Evolutionary conservation across 2,329 filamentous ascomycete species (phyloP).

Genomic region (Botryotinia convoluta): DNA sequence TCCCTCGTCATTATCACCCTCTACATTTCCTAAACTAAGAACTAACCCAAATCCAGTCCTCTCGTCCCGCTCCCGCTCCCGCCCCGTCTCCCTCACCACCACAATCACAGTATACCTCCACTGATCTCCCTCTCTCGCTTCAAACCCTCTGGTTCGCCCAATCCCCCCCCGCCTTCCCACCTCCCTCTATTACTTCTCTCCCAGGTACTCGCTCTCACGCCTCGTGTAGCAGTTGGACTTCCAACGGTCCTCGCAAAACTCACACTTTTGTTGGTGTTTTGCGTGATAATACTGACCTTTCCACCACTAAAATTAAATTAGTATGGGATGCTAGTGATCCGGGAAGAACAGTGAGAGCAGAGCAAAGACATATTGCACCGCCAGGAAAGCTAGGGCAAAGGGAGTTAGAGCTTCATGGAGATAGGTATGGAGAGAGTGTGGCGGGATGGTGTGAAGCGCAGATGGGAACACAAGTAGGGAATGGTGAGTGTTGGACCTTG

Average conservation of each 20-base stretch:
- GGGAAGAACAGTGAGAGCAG: slow-evolving; percentile 34
- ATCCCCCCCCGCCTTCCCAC: slow-evolving; percentile 32
- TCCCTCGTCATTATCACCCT: neutral
- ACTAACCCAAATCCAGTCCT: neutral
- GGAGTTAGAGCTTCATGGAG: slow-evolving; percentile 26
- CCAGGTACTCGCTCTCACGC: slow-evolving; percentile 24
- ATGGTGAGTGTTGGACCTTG: slow-evolving; percentile 43
- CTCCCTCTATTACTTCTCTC: slow-evolving; percentile 24
- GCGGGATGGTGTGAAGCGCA: slow-evolving; percentile 36
- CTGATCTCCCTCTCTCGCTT: slow-evolving; percentile 35
- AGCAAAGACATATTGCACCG: slow-evolving; percentile 39
- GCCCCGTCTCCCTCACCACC: neutral
- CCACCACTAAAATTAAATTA: slow-evolving; percentile 39
- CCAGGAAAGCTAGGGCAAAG: slow-evolving; percentile 29
- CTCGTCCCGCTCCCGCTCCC: neutral
- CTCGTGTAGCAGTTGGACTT: slow-evolving; percentile 30
- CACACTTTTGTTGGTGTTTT: slow-evolving; percentile 37
- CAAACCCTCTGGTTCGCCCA: slow-evolving; percentile 37
- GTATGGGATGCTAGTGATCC: slow-evolving; percentile 40
- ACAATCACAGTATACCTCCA: neutral
- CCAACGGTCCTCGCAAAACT: slow-evolving; percentile 31
- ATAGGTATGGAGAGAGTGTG: slow-evolving; percentile 36
- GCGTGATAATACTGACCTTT: slow-evolving; percentile 36
- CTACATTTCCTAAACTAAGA: neutral
- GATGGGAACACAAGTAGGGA: slow-evolving; percentile 38